Evolutionary conservation across 2,329 filamentous ascomycete genomes (phyloP).

Genomic region (Zymoseptoria pseudotritici): DNA sequence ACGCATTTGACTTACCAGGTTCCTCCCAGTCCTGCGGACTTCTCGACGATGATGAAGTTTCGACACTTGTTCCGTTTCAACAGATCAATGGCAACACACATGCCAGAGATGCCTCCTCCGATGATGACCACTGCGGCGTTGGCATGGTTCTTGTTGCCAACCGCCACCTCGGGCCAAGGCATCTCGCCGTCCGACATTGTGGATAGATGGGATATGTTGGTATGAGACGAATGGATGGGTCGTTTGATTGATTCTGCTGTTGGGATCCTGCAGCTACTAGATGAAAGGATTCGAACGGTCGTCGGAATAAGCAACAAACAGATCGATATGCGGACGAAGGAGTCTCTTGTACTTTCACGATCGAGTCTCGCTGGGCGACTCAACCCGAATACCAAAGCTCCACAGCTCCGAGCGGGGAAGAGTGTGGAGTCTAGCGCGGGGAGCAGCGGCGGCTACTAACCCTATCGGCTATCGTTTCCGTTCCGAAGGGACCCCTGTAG

Average conservation of each 20-base stretch:
- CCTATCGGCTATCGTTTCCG: neutral
- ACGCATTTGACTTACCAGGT: slow-evolving; percentile 35
- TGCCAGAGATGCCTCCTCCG: slow-evolving; percentile 40
- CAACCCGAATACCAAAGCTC: neutral
- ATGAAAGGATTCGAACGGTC: neutral
- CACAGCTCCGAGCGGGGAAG: neutral
- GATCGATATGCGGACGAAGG: neutral
- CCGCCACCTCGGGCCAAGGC: slow-evolving; percentile 39
- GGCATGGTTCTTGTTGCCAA: slow-evolving; percentile 46
- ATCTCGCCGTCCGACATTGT: slow-evolving; percentile 22
- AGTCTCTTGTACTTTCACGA: neutral
- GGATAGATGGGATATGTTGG: neutral
- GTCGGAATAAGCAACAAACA: neutral
- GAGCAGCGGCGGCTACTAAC: neutral
- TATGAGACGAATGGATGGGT: neutral
- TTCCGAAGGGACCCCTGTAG: neutral
- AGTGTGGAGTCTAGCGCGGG: neutral
- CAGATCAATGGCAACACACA: slow-evolving; percentile 52
- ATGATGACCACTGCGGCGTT: slow-evolving; percentile 51
- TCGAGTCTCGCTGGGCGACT: too few species aligned
- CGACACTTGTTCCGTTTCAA: slow-evolving; percentile 45
- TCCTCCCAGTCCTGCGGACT: slow-evolving; percentile 46
- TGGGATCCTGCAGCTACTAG: too few species aligned
- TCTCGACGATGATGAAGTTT: slow-evolving; percentile 53
- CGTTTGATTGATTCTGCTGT: too few species aligned